Evolutionary conservation across 2,329 filamentous ascomycete genomes (phyloP).

Genomic region (Fusarium devonianum): DNA sequence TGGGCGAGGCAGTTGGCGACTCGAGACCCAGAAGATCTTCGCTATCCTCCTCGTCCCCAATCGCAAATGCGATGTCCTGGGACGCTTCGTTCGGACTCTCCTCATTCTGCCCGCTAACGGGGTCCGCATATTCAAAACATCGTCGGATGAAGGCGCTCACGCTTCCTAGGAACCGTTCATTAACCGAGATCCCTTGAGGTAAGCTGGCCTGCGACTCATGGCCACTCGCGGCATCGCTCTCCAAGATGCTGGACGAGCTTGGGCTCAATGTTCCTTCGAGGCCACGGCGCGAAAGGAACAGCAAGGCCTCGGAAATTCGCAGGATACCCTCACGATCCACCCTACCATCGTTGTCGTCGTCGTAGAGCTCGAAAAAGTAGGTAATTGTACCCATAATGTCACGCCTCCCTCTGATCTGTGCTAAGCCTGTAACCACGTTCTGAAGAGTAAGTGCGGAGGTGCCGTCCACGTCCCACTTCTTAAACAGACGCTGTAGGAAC

Average conservation of each 20-base stretch:
- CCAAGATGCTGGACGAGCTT: slow-evolving; percentile 64
- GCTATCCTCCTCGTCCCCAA: slow-evolving; percentile 75
- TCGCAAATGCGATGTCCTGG: slow-evolving; percentile 67
- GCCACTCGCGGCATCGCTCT: slow-evolving; percentile 44
- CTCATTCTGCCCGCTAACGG: slow-evolving; percentile 66
- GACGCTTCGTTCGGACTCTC: slow-evolving; percentile 39
- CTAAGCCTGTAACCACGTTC: slow-evolving; percentile 89
- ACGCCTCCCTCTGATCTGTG: slow-evolving; percentile 87
- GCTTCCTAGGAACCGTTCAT: slow-evolving; percentile 89
- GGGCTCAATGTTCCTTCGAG: slow-evolving; percentile 77
- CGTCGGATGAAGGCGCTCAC: slow-evolving; percentile 95
- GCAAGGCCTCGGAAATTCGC: slow-evolving; percentile 88
- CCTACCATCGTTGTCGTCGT: slow-evolving; percentile 88
- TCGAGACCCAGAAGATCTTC: slow-evolving; percentile 69
- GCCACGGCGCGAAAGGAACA: slow-evolving; percentile 90
- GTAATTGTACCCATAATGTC: slow-evolving; percentile 98
- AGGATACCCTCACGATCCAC: slow-evolving; percentile 96
- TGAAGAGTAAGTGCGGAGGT: slow-evolving; percentile 83
- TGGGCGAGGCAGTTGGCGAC: slow-evolving; percentile 53
- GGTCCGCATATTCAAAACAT: slow-evolving; percentile 98
- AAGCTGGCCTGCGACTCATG: slow-evolving; percentile 49
- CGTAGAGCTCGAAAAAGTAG: slow-evolving; percentile 97
- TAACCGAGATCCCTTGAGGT: slow-evolving; percentile 66
- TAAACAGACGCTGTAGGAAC: slow-evolving; percentile 88
- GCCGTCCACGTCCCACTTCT: slow-evolving; percentile 83